Evolutionary conservation across 192 early-diverging fungal species (phyloP), one percentile per base, ranked within the genome.

Genomic region (Umbelopsis ramanniana): DNA sequence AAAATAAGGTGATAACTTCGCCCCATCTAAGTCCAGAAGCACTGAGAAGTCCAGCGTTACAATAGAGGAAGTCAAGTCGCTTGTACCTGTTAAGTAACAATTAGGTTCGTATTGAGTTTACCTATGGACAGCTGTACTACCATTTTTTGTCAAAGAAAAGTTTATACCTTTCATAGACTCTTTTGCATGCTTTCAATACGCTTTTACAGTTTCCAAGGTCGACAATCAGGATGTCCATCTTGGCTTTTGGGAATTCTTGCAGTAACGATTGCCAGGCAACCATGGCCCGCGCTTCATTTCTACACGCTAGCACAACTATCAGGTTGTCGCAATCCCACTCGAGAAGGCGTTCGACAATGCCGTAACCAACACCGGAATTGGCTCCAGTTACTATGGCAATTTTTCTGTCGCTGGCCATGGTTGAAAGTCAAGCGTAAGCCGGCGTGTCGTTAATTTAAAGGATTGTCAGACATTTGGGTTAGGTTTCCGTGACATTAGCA

Each of bases 1-100:
- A 71, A 1, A 81, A n/a, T 19, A 80, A 68, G 17, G 50, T 33
- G 6, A 75, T 4, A 4, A 78, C n/a, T 23, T 76, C 66, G 14
- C 66, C 54, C 83, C 83, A 88, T 52, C 77, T 70, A 1, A 88
- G 11, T 26, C 84, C 81, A 3, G 21, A 22, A 6, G 79, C 66
- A 4, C 73, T 75, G 33, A 88, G 63, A 23, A 88, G 70, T 4
- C 87, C 87, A 14, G 87, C 87, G 63, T 88, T 88, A 43, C 87
- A 88, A 68, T 85, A 88, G 26, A 88, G 46, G 40, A 76, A 81
- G 48, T 86, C 81, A 0, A 88, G 33, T 21, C 67, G 35, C 17
- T 71, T 53, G 72, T 77, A 84, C 38, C 83, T 84, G 67, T 38
- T 8, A 17, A 55, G 12, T 29, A 24, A 69, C 43, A 38, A 52